These are phyloP conservation scores for Pleurotus pulmonarius DNA, from an alignment of 768 basidiomycete genomes.

Conservation along the genomic window DNA sequence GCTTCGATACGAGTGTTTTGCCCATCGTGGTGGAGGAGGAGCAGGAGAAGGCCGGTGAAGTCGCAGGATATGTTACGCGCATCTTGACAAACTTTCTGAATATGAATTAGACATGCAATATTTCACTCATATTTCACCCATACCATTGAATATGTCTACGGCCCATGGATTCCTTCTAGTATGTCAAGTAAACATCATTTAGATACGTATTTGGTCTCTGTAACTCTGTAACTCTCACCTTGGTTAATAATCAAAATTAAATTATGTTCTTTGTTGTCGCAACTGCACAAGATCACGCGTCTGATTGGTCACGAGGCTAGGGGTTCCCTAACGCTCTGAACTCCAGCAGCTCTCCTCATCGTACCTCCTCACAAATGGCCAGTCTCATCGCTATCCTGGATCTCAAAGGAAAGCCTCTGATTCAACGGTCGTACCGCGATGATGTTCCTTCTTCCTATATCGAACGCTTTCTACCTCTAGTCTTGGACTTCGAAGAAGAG, in stretches of 20 bases:
- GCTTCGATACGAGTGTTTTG: conserved; percentile 35
- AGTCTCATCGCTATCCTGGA: conserved; percentile 90
- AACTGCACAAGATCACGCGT: too few relatives aligned
- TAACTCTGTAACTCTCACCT: too few relatives aligned
- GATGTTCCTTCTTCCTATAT: conserved; percentile 88
- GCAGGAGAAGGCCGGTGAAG: conserved; percentile 26
- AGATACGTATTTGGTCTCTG: too few relatives aligned
- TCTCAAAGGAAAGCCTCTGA: conserved; percentile 97
- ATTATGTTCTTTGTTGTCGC: too few relatives aligned
- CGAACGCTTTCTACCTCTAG: conserved; percentile 89
- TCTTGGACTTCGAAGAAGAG: conserved; percentile 97
- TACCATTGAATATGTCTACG: too few relatives aligned
- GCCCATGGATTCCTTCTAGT: too few relatives aligned
- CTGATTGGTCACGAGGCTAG: too few relatives aligned
- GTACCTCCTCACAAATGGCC: conserved; percentile 30
- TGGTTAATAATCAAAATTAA: too few relatives aligned
- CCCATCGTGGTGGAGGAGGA: conserved; percentile 29
- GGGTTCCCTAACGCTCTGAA: too few relatives aligned
- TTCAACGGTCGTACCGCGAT: conserved; percentile 94
- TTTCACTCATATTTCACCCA: background rate
- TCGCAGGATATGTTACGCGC: conserved; percentile 34
- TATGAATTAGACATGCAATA: background rate
- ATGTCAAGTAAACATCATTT: too few relatives aligned
- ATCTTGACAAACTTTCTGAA: conserved; percentile 28
- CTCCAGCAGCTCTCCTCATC: too few relatives aligned